Base-by-base conservation (phyloP, 805 yeast genomes). In the Ogataea zsoltii region DNA sequence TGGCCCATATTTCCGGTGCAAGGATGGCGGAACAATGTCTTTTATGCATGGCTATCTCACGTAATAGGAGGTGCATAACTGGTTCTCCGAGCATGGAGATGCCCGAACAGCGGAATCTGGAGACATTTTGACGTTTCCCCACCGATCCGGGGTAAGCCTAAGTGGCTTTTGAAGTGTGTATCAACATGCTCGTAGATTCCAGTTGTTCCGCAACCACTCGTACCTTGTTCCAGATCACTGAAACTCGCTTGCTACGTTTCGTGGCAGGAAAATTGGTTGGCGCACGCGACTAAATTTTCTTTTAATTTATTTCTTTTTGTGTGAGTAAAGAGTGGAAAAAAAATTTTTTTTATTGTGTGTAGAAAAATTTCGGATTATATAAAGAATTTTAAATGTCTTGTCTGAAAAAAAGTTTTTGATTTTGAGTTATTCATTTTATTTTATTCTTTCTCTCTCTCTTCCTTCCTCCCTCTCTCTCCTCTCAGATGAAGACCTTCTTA, bases 391-490 rank as follows among this genome's bases (percentile, higher is more conserved):
- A 37, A 16, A 4, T 37, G 25, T n/a, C 40, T 37, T 40, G 31
- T 32, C 12, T 4, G 12, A 29, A 29, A 33, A 40, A 38, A 31
- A 26, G 25, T 16, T 32, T 41, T 37, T 23, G 34, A 33, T 42
- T 41, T 41, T 41, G 34, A 4, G 10, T 15, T 41, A 23, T 42
- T 41, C 35, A 41, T 43, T 45, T 35, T 38, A 37, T 42, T 44
- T 44, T 52, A 45, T 51, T 52, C 41, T 33, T 53, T 53, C 58
- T 57, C 53, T 53, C 53, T 51, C 57, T 60, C 58, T 53, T 55
- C 51, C 58, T 55, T 55, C 55, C 60, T 58, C 65, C 58, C 63
- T 60, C 66, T 60, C 66, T 61, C 67, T 67, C 71, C 66, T 60
- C 54, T 65, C 71, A 67, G 69, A 67, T 64, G 54, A 52, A 64